Evolutionary conservation across 2,329 filamentous ascomycete genomes (phyloP).

Genomic region (Talaromyces albobiverticillius): DNA sequence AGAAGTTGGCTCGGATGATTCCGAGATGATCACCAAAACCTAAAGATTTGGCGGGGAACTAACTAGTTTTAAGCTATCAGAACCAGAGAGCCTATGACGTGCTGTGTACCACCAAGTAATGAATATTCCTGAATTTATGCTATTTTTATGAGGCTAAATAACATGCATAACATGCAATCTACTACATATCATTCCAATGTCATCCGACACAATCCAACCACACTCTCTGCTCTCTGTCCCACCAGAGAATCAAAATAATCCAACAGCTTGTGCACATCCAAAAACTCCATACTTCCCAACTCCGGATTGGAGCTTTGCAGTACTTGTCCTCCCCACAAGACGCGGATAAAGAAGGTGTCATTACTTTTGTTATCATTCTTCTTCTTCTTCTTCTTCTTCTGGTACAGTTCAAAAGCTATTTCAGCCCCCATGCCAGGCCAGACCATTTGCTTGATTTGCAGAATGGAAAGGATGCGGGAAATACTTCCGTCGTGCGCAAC

Average conservation of each 20-base stretch:
- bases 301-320: constrained; percentile 66
- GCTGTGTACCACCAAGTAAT: too few relatives aligned
- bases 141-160: too few relatives aligned
- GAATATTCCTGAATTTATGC: too few relatives aligned
- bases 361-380: constrained; percentile 23
- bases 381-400: constrained; percentile 37
- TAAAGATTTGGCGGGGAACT: constrained; percentile 3
- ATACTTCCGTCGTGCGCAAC: constrained; percentile 77
- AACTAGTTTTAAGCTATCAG: too few relatives aligned
- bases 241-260: constrained; percentile 70
- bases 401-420: constrained; percentile 72
- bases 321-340: constrained; percentile 68
- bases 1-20: too few relatives aligned
- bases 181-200: too few relatives aligned
- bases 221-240: constrained; percentile 46
- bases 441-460: constrained; percentile 73
- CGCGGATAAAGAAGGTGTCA: constrained; percentile 55
- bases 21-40: too few relatives aligned
- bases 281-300: constrained; percentile 68
- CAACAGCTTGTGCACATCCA: constrained; percentile 63
- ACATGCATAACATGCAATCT: too few relatives aligned
- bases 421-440: constrained; percentile 84
- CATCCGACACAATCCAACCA: background rate
- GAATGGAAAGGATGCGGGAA: constrained; percentile 62
- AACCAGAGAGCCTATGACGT: too few relatives aligned